phyloP scores from a whole-genome alignment of 306 rosid genomes.

The Trifolium pratense region DNA sequence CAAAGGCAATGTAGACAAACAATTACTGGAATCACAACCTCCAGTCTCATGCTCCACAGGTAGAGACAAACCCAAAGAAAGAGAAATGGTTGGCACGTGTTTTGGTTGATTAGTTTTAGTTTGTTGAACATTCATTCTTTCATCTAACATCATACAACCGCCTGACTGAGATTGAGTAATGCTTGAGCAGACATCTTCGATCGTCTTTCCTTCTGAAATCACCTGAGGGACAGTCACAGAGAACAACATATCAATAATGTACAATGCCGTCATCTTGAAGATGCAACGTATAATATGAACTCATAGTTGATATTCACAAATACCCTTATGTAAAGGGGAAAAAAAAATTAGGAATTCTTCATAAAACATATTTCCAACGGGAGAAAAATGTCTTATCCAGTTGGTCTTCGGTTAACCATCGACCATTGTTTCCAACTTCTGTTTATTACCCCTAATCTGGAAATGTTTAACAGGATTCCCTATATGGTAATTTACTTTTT shows the following conservation, averaged over 20 bases:
- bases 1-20: conserved; percentile 49
- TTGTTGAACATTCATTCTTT: conserved; percentile 43
- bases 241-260: conserved; percentile 29
- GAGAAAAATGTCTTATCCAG: conserved; percentile 19
- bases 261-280: conserved; percentile 23
- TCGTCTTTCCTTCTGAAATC: conserved; percentile 53
- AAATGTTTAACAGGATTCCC: conserved; percentile 23
- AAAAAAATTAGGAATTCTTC: conserved; percentile 19
- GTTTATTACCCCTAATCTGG: conserved; percentile 17
- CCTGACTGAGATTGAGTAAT: conserved; percentile 43
- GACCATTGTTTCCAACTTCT: conserved; percentile 19
- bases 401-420: conserved; percentile 5
- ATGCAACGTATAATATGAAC: conserved; percentile 22
- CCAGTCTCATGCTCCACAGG: conserved; percentile 46
- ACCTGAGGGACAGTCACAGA: conserved; percentile 45
- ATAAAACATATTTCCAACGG: conserved; percentile 23
- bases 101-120: conserved; percentile 37
- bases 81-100: conserved; percentile 43
- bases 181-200: conserved; percentile 41
- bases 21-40: conserved; percentile 43
- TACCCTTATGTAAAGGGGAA: conserved; percentile 10
- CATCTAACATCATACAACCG: conserved; percentile 45
- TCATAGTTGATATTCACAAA: conserved; percentile 30
- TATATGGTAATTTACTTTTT: background rate
- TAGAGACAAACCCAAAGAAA: conserved; percentile 58